Conservation (phyloP, 2,329 filamentous ascomycete genomes). For the Paradendryphiella salina region DNA sequence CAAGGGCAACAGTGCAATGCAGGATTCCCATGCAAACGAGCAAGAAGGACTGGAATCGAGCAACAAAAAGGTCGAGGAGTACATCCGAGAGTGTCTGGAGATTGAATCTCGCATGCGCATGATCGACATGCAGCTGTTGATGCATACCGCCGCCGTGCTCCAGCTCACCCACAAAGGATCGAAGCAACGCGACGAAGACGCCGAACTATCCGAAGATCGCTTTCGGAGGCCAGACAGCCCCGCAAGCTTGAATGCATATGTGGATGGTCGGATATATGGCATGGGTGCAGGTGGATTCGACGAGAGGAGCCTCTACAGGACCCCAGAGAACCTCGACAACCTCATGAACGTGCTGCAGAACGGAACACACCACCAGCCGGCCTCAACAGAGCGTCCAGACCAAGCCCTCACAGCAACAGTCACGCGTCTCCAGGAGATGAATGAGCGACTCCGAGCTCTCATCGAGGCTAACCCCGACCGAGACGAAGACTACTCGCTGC, state of each 20-base stretch:
- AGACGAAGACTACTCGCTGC: slow-evolving; percentile 38
- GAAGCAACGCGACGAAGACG: slow-evolving; percentile 59
- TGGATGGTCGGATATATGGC: slow-evolving; percentile 58
- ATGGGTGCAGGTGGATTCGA: slow-evolving; percentile 68
- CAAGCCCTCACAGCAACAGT: slow-evolving; percentile 65
- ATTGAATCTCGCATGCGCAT: slow-evolving; percentile 75
- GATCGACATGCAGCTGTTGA: slow-evolving; percentile 74
- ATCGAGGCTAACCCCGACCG: slow-evolving; percentile 63
- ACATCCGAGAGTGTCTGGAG: slow-evolving; percentile 77
- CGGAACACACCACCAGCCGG: slow-evolving; percentile 38
- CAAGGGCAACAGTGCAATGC: slow-evolving; percentile 46
- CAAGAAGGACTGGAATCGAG: slow-evolving; percentile 75
- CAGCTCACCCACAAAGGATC: slow-evolving; percentile 83
- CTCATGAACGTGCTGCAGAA: slow-evolving; percentile 46
- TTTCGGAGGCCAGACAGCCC: slow-evolving; percentile 67
- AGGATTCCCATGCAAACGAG: slow-evolving; percentile 52
- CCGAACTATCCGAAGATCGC: slow-evolving; percentile 42
- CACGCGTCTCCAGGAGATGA: slow-evolving; percentile 68
- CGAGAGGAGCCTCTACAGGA: slow-evolving; percentile 72
- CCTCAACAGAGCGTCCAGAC: slow-evolving; percentile 41
- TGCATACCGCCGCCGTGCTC: slow-evolving; percentile 90
- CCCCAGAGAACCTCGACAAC: slow-evolving; percentile 66
- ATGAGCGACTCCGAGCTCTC: slow-evolving; percentile 66
- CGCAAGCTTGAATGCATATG: slow-evolving; percentile 73
- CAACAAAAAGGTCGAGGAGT: slow-evolving; percentile 80